phyloP scores from a whole-genome alignment of 352 stramenopile species.

The Peronospora destructor region DNA sequence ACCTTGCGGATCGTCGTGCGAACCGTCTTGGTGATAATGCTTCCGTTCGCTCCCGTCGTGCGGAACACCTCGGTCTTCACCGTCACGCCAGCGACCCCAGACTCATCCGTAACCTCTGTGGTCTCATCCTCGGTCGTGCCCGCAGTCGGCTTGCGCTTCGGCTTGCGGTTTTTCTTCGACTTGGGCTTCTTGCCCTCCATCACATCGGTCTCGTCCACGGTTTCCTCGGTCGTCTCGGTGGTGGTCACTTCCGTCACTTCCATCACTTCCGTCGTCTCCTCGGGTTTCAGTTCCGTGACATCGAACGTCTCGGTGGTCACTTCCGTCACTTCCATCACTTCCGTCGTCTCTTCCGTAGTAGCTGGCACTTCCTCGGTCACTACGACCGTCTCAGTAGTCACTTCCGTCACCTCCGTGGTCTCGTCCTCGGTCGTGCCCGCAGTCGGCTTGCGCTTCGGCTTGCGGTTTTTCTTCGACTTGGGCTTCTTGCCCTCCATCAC shows the following conservation, averaged over 20 bases:
- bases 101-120: background rate
- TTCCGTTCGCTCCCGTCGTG: slow-evolving; percentile 11
- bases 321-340: too few relatives aligned
- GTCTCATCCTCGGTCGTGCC: slow-evolving; percentile 1
- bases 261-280: slow-evolving; percentile 3
- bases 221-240: slow-evolving; percentile 3
- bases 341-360: slow-evolving; percentile 4
- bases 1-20: slow-evolving; percentile 24
- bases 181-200: slow-evolving; percentile 15
- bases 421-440: slow-evolving; percentile 1
- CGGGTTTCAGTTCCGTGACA: background rate
- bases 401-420: slow-evolving; percentile 8
- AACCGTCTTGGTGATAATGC: slow-evolving; percentile 16
- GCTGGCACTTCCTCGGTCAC: background rate
- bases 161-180: slow-evolving; percentile 16
- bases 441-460: slow-evolving; percentile 5
- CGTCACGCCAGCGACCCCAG: background rate
- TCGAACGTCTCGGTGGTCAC: background rate
- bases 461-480: slow-evolving; percentile 14
- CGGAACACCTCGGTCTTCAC: slow-evolving; percentile 7
- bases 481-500: slow-evolving; percentile 9
- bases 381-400: background rate
- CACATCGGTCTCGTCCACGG: slow-evolving; percentile 12
- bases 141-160: slow-evolving; percentile 10
- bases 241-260: slow-evolving; percentile 6